These are phyloP conservation scores for Incumbomyces lentus DNA, from an alignment of 2,329 filamentous ascomycete species.

Conservation along the genomic window DNA sequence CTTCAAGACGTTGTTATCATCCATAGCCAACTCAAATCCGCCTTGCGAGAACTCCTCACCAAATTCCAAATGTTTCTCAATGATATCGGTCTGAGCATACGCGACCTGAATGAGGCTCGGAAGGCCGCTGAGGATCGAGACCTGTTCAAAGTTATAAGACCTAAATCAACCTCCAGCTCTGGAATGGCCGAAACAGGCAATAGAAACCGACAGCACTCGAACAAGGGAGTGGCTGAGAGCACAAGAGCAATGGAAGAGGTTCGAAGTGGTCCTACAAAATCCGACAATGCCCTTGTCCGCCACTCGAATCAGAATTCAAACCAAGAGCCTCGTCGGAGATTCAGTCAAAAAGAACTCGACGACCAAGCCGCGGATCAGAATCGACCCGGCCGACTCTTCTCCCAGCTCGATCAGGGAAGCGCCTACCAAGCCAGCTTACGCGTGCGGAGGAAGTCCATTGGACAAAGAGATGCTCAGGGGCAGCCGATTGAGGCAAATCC, in stretches of 20 bases:
- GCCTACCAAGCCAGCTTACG: neutral
- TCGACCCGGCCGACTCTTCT: slow-evolving; percentile 2
- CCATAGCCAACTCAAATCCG: slow-evolving; percentile 52
- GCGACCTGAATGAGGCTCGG: slow-evolving; percentile 64
- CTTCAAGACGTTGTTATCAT: slow-evolving; percentile 61
- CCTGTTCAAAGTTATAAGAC: neutral
- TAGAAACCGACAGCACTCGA: neutral
- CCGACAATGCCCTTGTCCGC: neutral
- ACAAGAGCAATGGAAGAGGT: neutral
- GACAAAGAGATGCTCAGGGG: neutral
- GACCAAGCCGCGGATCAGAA: neutral
- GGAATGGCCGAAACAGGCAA: neutral
- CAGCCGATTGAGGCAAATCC: neutral
- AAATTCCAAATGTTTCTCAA: slow-evolving; percentile 66
- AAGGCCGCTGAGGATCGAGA: slow-evolving; percentile 41
- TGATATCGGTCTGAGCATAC: slow-evolving; percentile 57
- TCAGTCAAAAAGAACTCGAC: neutral
- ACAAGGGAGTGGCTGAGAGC: neutral
- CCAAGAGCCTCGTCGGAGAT: neutral
- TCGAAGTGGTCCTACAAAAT: no score
- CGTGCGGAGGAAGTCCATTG: neutral
- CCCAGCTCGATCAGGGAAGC: neutral
- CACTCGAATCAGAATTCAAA: neutral
- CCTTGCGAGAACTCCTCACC: slow-evolving; percentile 54
- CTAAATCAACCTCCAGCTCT: neutral